Percentiles rank a stretch among this genome's conserved stretches.
phyloP scores from a whole-genome alignment of 306 rosid species.

The Medicago ruthenica region DNA sequence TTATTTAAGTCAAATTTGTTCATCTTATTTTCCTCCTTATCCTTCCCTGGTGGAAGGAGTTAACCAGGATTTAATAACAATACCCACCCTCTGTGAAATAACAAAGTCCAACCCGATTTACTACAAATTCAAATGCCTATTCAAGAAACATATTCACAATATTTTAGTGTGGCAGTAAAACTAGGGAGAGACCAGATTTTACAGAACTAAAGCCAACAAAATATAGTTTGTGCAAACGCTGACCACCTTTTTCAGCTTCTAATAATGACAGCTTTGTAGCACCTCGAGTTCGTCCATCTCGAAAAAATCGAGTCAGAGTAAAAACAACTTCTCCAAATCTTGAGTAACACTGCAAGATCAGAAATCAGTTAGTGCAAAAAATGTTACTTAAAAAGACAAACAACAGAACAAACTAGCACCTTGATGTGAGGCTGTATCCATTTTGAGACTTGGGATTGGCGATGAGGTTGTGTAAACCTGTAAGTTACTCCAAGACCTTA shows the following conservation, averaged over 20 bases:
- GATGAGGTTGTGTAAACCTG: conserved; percentile 84
- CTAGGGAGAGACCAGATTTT: conserved; percentile 16
- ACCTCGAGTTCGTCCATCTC: conserved; percentile 62
- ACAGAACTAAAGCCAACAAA: conserved; percentile 22
- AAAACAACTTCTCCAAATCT: conserved; percentile 87
- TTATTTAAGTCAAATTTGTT: conserved; percentile 12
- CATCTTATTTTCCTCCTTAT: conserved; percentile 7
- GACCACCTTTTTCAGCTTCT: conserved; percentile 60
- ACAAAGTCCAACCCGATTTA: conserved; percentile 20
- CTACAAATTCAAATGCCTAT: conserved; percentile 22
- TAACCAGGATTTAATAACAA: conserved; percentile 1
- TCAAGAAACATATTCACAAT: conserved; percentile 9
- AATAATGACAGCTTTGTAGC: conserved; percentile 64
- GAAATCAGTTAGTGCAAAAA: conserved; percentile 44
- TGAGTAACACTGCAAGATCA: conserved; percentile 69
- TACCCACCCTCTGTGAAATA: conserved; percentile 13
- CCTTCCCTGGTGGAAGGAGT: conserved; percentile 1
- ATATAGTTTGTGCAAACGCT: conserved; percentile 43
- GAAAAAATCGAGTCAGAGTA: conserved; percentile 84
- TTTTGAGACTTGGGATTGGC: conserved; percentile 83
- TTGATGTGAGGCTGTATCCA: conserved; percentile 97
- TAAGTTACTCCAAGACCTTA: conserved; percentile 38
- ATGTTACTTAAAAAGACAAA: conserved; percentile 27
- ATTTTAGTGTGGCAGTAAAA: conserved; percentile 1
- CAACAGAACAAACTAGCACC: conserved; percentile 52